Conservation (phyloP, 805 yeast species). For the Pichia paraexigua region DNA sequence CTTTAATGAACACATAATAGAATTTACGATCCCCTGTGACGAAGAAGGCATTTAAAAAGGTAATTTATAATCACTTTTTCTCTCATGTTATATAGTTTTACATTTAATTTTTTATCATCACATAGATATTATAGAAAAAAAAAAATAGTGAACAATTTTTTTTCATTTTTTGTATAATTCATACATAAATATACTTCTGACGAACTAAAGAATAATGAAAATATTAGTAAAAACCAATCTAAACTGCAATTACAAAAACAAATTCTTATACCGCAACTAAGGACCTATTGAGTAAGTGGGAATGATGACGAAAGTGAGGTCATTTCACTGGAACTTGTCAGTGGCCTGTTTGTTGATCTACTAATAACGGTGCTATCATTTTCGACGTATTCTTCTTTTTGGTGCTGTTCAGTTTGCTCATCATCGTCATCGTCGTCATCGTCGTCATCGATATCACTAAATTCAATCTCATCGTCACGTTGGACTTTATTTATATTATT, state of each 20-base stretch:
- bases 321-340: slow-evolving; percentile 3
- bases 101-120: too few relatives aligned
- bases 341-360: background rate
- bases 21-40: background rate
- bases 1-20: background rate
- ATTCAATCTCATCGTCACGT: slow-evolving; percentile 8
- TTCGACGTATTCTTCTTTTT: background rate
- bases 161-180: too few relatives aligned
- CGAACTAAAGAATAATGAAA: background rate
- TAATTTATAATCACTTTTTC: background rate
- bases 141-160: too few relatives aligned
- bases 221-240: background rate
- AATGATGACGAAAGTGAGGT: slow-evolving; percentile 9
- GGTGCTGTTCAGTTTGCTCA: background rate
- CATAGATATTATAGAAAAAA: too few relatives aligned
- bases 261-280: background rate
- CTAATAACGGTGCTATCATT: background rate
- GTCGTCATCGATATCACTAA: slow-evolving; percentile 10
- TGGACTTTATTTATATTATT: slow-evolving; percentile 5
- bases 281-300: slow-evolving; percentile 6
- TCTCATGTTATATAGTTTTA: slow-evolving; percentile 1
- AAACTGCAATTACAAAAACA: background rate
- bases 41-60: background rate
- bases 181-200: too few relatives aligned
- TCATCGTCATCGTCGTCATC: slow-evolving; percentile 7